Evolutionary conservation across 2,329 filamentous ascomycete species (phyloP).

Genomic region (Colletotrichum sp.): DNA sequence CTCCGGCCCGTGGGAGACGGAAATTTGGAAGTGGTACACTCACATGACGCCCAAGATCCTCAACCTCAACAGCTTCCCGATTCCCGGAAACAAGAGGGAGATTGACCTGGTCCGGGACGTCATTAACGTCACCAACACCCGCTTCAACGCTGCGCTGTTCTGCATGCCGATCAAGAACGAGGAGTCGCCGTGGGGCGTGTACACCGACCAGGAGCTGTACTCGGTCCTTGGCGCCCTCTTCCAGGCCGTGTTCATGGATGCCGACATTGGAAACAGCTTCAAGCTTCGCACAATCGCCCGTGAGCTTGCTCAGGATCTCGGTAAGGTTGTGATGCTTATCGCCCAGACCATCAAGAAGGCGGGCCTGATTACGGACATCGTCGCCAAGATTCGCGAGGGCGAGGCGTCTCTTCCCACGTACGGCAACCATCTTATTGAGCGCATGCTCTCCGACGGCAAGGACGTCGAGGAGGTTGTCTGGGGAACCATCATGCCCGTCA

Average conservation of each 20-base stretch:
- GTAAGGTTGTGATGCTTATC: constrained; percentile 54
- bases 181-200: constrained; percentile 54
- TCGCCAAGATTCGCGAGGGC: constrained; percentile 49
- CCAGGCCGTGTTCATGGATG: constrained; percentile 58
- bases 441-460: constrained; percentile 58
- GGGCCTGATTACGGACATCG: constrained; percentile 49
- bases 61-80: constrained; percentile 28
- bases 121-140: constrained; percentile 58
- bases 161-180: constrained; percentile 59
- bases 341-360: constrained; percentile 53
- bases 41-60: constrained; percentile 29
- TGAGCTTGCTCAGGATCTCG: constrained; percentile 55
- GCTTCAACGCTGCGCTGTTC: constrained; percentile 60
- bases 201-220: constrained; percentile 62
- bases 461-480: constrained; percentile 59
- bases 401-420: constrained; percentile 50
- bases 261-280: constrained; percentile 62
- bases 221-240: constrained; percentile 62
- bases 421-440: constrained; percentile 60
- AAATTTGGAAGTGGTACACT: constrained; percentile 27
- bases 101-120: constrained; percentile 43
- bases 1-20: constrained; percentile 12
- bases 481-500: constrained; percentile 61
- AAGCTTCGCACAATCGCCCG: constrained; percentile 55
- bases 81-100: constrained; percentile 29